phyloP scores from a whole-genome alignment of 331 rosid genomes.

The Pyrus hybrid region DNA sequence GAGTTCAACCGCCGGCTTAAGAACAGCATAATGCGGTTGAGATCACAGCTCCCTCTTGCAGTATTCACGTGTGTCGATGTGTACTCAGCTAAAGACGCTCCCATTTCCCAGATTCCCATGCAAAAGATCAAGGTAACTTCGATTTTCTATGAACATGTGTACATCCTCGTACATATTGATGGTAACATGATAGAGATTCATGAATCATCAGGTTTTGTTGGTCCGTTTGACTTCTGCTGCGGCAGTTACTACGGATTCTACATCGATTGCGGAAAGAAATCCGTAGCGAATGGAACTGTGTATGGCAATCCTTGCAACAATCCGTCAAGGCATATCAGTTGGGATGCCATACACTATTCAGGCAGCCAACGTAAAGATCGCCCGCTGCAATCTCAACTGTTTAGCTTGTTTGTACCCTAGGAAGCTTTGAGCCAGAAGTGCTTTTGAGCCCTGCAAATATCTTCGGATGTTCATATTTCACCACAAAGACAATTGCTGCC shows the following conservation, averaged over 20 bases:
- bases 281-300: conserved; percentile 58
- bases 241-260: conserved; percentile 65
- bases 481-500: conserved; percentile 1
- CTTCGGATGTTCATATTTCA: not conserved
- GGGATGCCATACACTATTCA: conserved; percentile 91
- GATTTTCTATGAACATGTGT: not conserved
- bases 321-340: conserved; percentile 64
- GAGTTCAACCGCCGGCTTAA: conserved; percentile 70
- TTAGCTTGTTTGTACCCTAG: not conserved
- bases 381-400: conserved; percentile 46
- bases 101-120: conserved; percentile 24
- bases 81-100: conserved; percentile 55
- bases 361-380: conserved; percentile 59
- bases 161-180: not conserved
- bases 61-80: conserved; percentile 47
- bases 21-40: conserved; percentile 30
- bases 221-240: conserved; percentile 68
- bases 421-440: not conserved
- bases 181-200: not conserved
- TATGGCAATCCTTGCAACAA: conserved; percentile 67
- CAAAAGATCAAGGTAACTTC: conserved; percentile 39
- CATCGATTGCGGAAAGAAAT: conserved; percentile 53
- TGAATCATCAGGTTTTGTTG: conserved; percentile 48
- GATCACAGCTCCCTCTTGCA: conserved; percentile 39
- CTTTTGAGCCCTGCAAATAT: not conserved